These are phyloP conservation scores for Boehmeria nivea DNA, from an alignment of 306 rosid genomes.

Conservation along the genomic window DNA sequence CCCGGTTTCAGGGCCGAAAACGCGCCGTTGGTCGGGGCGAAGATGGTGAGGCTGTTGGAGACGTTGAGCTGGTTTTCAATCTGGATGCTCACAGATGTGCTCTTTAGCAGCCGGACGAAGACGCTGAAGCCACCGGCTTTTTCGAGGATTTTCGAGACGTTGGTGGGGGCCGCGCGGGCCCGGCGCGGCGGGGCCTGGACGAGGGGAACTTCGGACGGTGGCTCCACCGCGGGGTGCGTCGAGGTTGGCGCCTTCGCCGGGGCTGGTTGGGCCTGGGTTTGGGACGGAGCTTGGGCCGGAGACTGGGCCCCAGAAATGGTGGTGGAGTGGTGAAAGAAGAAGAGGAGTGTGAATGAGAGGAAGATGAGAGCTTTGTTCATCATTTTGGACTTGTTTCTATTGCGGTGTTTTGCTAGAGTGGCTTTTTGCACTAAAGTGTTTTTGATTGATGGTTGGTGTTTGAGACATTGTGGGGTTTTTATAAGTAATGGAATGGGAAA, in stretches of 20 bases:
- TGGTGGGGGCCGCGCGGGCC: constrained; percentile 32
- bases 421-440: too few species aligned
- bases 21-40: constrained; percentile 55
- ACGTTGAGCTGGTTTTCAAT: constrained; percentile 48
- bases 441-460: neutral
- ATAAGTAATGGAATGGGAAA: neutral
- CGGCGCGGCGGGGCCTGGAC: constrained; percentile 34
- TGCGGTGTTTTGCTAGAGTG: too few species aligned
- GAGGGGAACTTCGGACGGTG: constrained; percentile 15
- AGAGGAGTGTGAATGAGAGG: neutral
- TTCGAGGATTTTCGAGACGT: constrained; percentile 46
- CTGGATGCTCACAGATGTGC: constrained; percentile 45
- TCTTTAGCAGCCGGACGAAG: constrained; percentile 45
- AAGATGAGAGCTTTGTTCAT: constrained; percentile 8
- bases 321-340: neutral
- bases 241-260: neutral
- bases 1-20: constrained; percentile 64
- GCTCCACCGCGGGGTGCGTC: neutral
- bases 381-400: neutral
- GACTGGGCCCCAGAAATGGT: too few species aligned
- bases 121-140: constrained; percentile 55
- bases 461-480: neutral
- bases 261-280: neutral
- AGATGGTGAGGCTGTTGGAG: constrained; percentile 49
- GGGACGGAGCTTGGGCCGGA: constrained; percentile 5